Evolutionary conservation across 2,329 filamentous ascomycete species (phyloP).

Genomic region (Fusarium acutatum): DNA sequence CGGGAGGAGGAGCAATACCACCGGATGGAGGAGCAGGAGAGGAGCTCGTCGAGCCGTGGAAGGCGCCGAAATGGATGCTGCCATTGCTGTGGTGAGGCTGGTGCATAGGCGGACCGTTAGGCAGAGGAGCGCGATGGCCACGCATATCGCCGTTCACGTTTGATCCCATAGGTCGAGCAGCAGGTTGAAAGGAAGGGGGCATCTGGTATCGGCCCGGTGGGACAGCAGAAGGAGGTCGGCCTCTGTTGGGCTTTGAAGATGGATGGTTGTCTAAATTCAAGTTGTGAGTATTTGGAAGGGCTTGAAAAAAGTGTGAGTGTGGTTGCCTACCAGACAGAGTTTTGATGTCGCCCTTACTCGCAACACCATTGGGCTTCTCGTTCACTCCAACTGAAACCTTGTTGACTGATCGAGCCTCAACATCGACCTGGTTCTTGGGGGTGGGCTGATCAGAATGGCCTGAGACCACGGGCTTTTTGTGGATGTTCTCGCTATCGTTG

Average conservation of each 20-base stretch:
- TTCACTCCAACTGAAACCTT: neutral
- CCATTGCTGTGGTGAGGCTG: slow-evolving; percentile 63
- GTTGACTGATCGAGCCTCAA: slow-evolving; percentile 13
- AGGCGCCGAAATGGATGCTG: slow-evolving; percentile 65
- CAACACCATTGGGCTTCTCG: slow-evolving; percentile 30
- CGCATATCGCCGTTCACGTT: slow-evolving; percentile 47
- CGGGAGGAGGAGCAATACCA: slow-evolving; percentile 60
- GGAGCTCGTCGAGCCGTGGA: slow-evolving; percentile 63
- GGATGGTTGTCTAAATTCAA: slow-evolving; percentile 23
- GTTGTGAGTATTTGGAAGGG: slow-evolving; percentile 3
- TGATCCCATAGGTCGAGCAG: slow-evolving; percentile 42
- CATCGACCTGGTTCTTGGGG: slow-evolving; percentile 12
- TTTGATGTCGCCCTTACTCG: slow-evolving; percentile 22
- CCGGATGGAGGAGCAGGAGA: slow-evolving; percentile 63
- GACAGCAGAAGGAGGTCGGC: slow-evolving; percentile 44
- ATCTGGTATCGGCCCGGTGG: slow-evolving; percentile 53
- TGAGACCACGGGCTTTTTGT: slow-evolving; percentile 22
- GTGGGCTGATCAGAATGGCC: slow-evolving; percentile 38
- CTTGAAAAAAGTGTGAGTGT: neutral
- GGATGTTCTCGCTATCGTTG: slow-evolving; percentile 21
- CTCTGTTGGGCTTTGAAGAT: slow-evolving; percentile 26
- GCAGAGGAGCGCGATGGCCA: slow-evolving; percentile 45
- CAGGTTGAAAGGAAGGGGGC: slow-evolving; percentile 54
- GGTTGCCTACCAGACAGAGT: slow-evolving; percentile 25
- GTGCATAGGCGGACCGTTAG: slow-evolving; percentile 53